phyloP scores from a whole-genome alignment of 2,329 filamentous ascomycete species.

The Sordariomycetes sp. region DNA sequence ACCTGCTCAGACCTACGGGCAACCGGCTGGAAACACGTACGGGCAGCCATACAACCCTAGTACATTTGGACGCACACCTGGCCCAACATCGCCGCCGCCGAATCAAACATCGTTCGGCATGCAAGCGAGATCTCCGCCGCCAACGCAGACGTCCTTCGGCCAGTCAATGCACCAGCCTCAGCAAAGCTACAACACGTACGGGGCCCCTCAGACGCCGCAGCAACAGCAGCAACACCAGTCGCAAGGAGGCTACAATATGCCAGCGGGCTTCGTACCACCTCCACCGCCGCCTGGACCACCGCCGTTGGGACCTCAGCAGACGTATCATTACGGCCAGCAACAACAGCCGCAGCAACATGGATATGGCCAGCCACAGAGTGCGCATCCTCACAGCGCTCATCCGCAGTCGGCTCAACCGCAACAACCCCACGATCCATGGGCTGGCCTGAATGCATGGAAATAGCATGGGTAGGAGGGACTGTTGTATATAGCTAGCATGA shows the following conservation, averaged over 20 bases:
- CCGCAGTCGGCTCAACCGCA: conserved; percentile 24
- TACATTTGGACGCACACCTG: conserved; percentile 47
- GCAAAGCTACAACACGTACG: conserved; percentile 17
- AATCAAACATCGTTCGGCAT: conserved; percentile 41
- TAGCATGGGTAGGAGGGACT: conserved; percentile 16
- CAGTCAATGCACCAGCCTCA: conserved; percentile 16
- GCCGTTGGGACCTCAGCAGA: conserved; percentile 53
- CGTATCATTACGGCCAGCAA: conserved; percentile 40
- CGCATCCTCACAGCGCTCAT: conserved; percentile 16
- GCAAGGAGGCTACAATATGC: conserved; percentile 37
- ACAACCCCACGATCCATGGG: conserved; percentile 39
- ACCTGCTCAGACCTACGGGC: conserved; percentile 35
- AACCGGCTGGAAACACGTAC: conserved; percentile 10
- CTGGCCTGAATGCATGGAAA: conserved; percentile 43
- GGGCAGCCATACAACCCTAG: conserved; percentile 44
- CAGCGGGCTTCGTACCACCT: conserved; percentile 51
- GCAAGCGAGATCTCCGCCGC: conserved; percentile 40
- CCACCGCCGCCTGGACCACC: conserved; percentile 55
- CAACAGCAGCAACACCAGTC: too few relatives aligned
- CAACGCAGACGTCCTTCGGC: conserved; percentile 44
- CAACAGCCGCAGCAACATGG: conserved; percentile 8
- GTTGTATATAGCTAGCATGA: too few relatives aligned
- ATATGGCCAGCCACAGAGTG: conserved; percentile 2
- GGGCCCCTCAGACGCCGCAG: conserved; percentile 14
- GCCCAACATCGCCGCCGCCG: conserved; percentile 51